These are phyloP conservation scores for Neonectria magnoliae DNA, from an alignment of 2,329 filamentous ascomycete genomes.

Conservation along the genomic window DNA sequence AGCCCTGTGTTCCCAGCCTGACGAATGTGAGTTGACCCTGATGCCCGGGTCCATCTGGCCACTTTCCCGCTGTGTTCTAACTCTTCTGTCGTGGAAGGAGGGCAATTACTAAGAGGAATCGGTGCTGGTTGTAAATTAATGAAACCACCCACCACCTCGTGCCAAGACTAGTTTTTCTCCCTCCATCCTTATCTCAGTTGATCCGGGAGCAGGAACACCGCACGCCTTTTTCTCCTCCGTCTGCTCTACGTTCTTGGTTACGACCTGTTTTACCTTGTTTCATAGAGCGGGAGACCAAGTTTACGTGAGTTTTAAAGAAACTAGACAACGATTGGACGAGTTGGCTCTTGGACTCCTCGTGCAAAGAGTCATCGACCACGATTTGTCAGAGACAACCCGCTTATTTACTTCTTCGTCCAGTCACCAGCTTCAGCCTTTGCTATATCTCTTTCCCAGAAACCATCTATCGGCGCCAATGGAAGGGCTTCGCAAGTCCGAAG, in stretches of 20 bases:
- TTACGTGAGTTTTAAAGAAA: background rate
- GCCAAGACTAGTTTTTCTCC: conserved; percentile 8
- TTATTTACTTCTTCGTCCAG: background rate
- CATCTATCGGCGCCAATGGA: background rate
- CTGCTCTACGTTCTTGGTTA: background rate
- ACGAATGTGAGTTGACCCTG: background rate
- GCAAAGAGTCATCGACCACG: background rate
- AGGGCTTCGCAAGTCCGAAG: background rate
- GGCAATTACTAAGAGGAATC: conserved; percentile 1
- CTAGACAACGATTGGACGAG: background rate
- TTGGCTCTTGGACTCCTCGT: background rate
- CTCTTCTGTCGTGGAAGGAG: background rate
- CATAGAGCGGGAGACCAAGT: background rate
- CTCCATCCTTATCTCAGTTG: conserved; percentile 22
- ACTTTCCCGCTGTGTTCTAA: background rate
- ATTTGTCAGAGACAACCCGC: background rate
- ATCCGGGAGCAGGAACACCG: conserved; percentile 8
- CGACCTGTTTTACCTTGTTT: background rate
- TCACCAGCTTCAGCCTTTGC: background rate
- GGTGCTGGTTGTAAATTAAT: background rate
- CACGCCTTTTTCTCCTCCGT: conserved; percentile 22
- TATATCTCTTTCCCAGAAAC: background rate
- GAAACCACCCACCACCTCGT: conserved; percentile 1
- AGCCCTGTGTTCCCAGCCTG: background rate
- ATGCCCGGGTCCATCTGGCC: background rate